Evolutionary conservation across 163 green algal species (phyloP).

Genomic region (Chloromonas sp.): DNA sequence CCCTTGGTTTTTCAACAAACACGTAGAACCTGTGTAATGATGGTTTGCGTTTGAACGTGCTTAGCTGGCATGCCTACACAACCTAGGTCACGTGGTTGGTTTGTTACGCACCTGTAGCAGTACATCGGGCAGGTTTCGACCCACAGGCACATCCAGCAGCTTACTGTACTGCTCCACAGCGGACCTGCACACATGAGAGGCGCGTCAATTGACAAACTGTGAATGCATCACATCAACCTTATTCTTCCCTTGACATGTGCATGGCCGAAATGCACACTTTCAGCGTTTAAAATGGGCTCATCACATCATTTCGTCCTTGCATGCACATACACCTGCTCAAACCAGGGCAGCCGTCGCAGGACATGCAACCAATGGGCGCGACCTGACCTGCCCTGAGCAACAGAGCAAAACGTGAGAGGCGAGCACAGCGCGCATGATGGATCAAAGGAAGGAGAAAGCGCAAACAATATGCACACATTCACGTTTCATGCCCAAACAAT

Average conservation of each 20-base stretch:
- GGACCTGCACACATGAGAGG: not conserved
- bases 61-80: no score
- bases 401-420: not conserved
- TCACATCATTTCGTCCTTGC: not conserved
- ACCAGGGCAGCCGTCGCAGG: not conserved
- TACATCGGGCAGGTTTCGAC: constrained; percentile 62
- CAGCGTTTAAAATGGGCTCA: no score
- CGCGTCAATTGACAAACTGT: not conserved
- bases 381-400: not conserved
- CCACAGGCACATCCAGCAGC: constrained; percentile 48
- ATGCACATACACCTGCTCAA: not conserved
- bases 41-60: no score
- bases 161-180: constrained; percentile 46
- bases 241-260: not conserved
- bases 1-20: no score
- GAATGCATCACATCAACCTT: not conserved
- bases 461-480: no score
- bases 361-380: no score
- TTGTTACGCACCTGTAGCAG: constrained; percentile 53
- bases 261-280: no score
- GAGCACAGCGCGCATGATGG: no score
- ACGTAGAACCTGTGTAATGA: no score
- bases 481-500: no score
- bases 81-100: no score
- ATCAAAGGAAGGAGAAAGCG: no score